A percentile compares a stretch with the other conserved stretches of the same genome.
These are phyloP conservation scores for Colletotrichum cuscutae DNA, from an alignment of 2,329 filamentous ascomycete genomes.

Conservation along the genomic window DNA sequence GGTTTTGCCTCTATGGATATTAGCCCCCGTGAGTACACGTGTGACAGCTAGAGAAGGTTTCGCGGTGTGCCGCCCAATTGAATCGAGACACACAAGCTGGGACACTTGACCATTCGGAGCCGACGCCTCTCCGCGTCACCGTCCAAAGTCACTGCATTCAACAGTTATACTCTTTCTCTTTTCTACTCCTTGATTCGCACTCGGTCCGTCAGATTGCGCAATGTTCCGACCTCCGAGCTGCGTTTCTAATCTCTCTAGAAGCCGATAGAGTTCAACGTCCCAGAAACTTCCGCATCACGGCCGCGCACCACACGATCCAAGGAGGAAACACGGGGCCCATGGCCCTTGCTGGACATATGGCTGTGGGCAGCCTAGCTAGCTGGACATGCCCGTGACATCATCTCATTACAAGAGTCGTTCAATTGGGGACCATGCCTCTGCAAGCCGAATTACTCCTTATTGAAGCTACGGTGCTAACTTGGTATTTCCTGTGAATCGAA, in stretches of 20 bases:
- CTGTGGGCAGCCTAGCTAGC: no score
- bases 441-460: not conserved
- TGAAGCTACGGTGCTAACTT: not conserved
- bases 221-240: not conserved
- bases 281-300: not conserved
- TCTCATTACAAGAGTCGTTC: not conserved
- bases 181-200: not conserved
- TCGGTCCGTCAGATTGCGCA: not conserved
- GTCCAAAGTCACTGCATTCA: slow-evolving; percentile 3
- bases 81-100: not conserved
- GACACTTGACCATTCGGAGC: not conserved
- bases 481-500: not conserved
- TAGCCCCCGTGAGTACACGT: not conserved
- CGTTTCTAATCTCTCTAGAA: not conserved
- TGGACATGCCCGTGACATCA: not conserved
- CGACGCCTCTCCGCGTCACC: not conserved
- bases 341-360: not conserved
- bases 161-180: not conserved
- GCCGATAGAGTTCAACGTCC: not conserved
- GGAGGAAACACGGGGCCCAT: not conserved
- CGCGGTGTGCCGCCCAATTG: not conserved
- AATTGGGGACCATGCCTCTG: not conserved
- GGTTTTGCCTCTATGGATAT: not conserved
- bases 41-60: not conserved
- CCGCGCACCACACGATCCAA: not conserved